These are phyloP conservation scores for Sugiyamaella castrensis DNA, from an alignment of 1,139 yeast genomes.

Conservation along the genomic window DNA sequence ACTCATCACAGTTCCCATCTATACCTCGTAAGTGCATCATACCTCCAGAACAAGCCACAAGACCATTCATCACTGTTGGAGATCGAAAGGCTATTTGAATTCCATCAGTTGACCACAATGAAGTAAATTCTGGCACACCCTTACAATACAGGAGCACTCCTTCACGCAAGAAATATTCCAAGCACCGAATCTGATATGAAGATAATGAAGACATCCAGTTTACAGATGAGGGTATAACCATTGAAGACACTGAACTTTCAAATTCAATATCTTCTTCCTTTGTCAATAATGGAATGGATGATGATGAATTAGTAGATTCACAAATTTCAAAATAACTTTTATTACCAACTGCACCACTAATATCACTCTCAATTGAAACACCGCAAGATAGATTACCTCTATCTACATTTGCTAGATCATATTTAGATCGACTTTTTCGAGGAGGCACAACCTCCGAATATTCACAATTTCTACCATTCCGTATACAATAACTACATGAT, in stretches of 20 bases:
- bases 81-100: constrained; percentile 8
- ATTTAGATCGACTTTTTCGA: constrained; percentile 5
- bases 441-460: not conserved
- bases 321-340: not conserved
- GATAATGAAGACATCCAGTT: not conserved
- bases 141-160: constrained; percentile 2
- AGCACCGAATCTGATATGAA: not conserved
- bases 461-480: constrained; percentile 7
- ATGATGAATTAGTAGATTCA: not conserved
- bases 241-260: not conserved
- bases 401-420: not conserved
- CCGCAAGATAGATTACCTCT: too few relatives aligned
- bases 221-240: not conserved
- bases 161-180: constrained; percentile 8
- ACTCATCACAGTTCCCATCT: not conserved
- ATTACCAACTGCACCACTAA: too few relatives aligned
- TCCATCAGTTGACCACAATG: constrained; percentile 5
- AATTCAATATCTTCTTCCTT: not conserved
- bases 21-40: constrained; percentile 10
- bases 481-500: constrained; percentile 11
- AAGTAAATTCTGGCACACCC: constrained; percentile 5
- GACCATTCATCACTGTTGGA: constrained; percentile 1
- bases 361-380: not conserved
- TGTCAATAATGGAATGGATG: not conserved
- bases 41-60: constrained; percentile 8